Evolutionary conservation across 495 filamentous ascomycete species (phyloP).

Genomic region (Tuber umbilicatum): DNA sequence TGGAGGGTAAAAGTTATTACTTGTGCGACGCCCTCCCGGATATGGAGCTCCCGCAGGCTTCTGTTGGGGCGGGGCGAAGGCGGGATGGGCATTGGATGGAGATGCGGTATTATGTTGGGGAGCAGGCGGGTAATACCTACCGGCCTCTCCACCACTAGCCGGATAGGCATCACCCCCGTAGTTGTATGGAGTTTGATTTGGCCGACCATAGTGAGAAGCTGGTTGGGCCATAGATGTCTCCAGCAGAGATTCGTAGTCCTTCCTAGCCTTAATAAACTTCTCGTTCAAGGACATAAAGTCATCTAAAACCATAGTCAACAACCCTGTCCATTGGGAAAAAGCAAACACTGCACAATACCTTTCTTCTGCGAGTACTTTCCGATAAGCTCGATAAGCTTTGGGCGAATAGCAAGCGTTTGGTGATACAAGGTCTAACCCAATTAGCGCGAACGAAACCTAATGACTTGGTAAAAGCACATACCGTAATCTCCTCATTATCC

Average conservation of each 20-base stretch:
- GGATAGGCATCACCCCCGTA: conserved; percentile 52
- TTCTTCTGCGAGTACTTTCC: conserved; percentile 99
- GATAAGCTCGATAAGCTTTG: conserved; percentile 95
- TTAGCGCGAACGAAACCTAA: conserved; percentile 9
- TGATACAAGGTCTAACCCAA: conserved; percentile 69
- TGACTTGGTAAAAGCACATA: conserved; percentile 40
- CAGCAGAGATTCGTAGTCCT: conserved; percentile 91
- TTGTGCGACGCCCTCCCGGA: conserved; percentile 31
- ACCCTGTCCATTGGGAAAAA: background rate
- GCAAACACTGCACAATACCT: conserved; percentile 51
- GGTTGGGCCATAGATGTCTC: conserved; percentile 91
- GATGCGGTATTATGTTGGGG: conserved; percentile 40
- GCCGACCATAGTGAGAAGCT: conserved; percentile 65
- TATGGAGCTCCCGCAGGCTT: conserved; percentile 30
- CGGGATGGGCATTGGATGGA: conserved; percentile 37
- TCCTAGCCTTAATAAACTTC: conserved; percentile 96
- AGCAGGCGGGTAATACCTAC: conserved; percentile 44
- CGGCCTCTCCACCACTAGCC: conserved; percentile 40
- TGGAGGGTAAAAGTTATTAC: conserved; percentile 34
- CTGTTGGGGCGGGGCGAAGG: conserved; percentile 46
- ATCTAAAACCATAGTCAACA: conserved; percentile 51
- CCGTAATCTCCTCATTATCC: conserved; percentile 89
- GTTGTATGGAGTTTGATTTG: conserved; percentile 56
- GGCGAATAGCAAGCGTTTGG: conserved; percentile 84
- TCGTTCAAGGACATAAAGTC: conserved; percentile 98